Conservation (phyloP, 805 yeast genomes). For the Candida railenensis region DNA sequence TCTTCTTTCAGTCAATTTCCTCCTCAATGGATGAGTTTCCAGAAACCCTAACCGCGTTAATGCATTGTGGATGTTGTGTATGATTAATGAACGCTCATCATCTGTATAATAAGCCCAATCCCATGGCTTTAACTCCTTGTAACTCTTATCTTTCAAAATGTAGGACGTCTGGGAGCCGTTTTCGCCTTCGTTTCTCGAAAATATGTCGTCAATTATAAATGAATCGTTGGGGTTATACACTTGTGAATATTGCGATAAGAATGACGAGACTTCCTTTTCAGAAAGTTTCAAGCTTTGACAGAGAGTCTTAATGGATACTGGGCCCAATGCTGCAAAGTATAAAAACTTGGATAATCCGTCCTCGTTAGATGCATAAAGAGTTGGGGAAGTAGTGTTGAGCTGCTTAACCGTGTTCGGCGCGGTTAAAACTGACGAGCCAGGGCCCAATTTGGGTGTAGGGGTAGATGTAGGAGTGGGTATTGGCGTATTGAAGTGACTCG, state of each 20-base stretch:
- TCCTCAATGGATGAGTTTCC: slow-evolving; percentile 43
- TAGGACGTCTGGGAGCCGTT: slow-evolving; percentile 11
- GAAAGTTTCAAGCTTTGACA: slow-evolving; percentile 15
- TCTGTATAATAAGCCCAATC: slow-evolving; percentile 30
- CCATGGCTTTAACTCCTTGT: slow-evolving; percentile 41
- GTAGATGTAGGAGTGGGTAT: background rate
- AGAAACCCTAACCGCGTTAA: slow-evolving; percentile 41
- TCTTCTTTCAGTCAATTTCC: slow-evolving; percentile 22
- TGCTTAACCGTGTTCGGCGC: too few species aligned
- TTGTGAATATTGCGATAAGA: slow-evolving; percentile 29
- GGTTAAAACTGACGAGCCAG: too few species aligned
- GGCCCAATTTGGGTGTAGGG: background rate
- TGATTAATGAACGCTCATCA: slow-evolving; percentile 29
- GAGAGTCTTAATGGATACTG: slow-evolving; percentile 32
- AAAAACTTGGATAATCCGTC: slow-evolving; percentile 29
- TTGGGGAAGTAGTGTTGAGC: background rate
- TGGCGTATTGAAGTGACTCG: background rate
- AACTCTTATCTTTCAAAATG: slow-evolving; percentile 39
- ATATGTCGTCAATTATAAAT: slow-evolving; percentile 29
- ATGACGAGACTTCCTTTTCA: slow-evolving; percentile 12
- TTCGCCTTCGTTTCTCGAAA: slow-evolving; percentile 18
- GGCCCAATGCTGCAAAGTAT: slow-evolving; percentile 50
- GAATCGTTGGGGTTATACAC: slow-evolving; percentile 29
- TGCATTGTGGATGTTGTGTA: slow-evolving; percentile 35
- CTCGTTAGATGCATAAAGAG: slow-evolving; percentile 1